Evolutionary conservation across 805 yeast genomes (phyloP).

Genomic region (Ogataea nakhonphanomensis): DNA sequence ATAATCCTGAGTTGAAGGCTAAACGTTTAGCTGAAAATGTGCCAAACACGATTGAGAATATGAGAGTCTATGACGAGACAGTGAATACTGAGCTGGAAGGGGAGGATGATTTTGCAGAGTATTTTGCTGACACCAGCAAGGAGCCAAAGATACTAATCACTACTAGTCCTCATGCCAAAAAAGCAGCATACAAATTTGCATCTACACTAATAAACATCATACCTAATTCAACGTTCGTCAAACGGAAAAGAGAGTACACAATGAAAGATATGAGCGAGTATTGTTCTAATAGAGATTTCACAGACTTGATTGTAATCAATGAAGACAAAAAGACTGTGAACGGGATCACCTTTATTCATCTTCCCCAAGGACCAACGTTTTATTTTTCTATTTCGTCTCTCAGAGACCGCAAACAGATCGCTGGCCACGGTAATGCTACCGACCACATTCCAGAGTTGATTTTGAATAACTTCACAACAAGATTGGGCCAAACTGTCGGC

Average conservation of each 20-base stretch:
- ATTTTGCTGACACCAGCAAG: constrained; percentile 45
- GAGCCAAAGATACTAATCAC: constrained; percentile 89
- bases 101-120: constrained; percentile 60
- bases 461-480: constrained; percentile 86
- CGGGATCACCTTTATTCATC: constrained; percentile 88
- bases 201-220: constrained; percentile 78
- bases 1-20: constrained; percentile 76
- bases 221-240: constrained; percentile 83
- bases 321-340: constrained; percentile 92
- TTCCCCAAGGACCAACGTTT: constrained; percentile 94
- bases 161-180: constrained; percentile 82
- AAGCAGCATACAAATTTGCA: constrained; percentile 86
- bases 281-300: constrained; percentile 78
- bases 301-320: constrained; percentile 84
- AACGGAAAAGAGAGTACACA: constrained; percentile 77
- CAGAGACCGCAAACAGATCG: constrained; percentile 67
- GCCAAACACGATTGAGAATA: constrained; percentile 78
- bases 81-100: constrained; percentile 56
- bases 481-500: constrained; percentile 92
- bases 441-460: constrained; percentile 89
- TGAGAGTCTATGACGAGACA: constrained; percentile 85
- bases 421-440: constrained; percentile 89
- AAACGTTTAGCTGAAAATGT: constrained; percentile 76
- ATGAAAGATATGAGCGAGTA: constrained; percentile 85
- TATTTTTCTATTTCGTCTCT: constrained; percentile 82